These are phyloP conservation scores for Gentiana dahurica DNA, from an alignment of 257 asterid species.

Conservation along the genomic window DNA sequence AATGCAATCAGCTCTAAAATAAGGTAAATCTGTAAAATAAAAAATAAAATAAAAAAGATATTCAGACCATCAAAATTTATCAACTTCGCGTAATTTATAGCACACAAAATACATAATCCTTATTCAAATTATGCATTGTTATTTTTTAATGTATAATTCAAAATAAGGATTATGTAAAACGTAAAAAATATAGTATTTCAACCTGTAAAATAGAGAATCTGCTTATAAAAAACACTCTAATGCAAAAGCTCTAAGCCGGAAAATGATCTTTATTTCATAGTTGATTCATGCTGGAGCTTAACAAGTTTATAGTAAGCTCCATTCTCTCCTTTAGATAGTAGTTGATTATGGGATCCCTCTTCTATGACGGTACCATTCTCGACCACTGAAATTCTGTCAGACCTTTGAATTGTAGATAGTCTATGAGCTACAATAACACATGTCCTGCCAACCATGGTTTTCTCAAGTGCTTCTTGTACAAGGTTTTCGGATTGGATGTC, in stretches of 20 bases:
- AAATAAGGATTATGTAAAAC: too few species aligned
- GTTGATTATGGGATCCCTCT: conserved; percentile 32
- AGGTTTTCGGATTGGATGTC: conserved; percentile 34
- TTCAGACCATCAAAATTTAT: too few species aligned
- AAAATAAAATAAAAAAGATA: too few species aligned
- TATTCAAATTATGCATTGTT: too few species aligned
- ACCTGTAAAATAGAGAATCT: too few species aligned
- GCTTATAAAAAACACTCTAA: too few species aligned
- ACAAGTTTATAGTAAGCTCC: conserved; percentile 33
- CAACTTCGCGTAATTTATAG: too few species aligned
- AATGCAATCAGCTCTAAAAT: too few species aligned
- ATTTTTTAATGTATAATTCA: too few species aligned
- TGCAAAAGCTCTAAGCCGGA: background rate
- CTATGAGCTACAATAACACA: conserved; percentile 43
- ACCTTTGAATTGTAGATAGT: conserved; percentile 37
- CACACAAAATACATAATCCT: too few species aligned
- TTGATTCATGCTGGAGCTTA: conserved; percentile 25
- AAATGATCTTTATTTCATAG: background rate
- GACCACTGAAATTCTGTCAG: conserved; percentile 29
- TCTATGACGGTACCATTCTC: conserved; percentile 37
- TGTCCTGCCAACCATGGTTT: conserved; percentile 42
- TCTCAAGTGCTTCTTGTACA: conserved; percentile 47
- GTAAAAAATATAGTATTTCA: too few species aligned
- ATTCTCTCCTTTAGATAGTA: conserved; percentile 27
- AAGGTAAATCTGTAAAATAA: too few species aligned